Conservation (phyloP, 257 asterid species). For the Ilex asprella region DNA sequence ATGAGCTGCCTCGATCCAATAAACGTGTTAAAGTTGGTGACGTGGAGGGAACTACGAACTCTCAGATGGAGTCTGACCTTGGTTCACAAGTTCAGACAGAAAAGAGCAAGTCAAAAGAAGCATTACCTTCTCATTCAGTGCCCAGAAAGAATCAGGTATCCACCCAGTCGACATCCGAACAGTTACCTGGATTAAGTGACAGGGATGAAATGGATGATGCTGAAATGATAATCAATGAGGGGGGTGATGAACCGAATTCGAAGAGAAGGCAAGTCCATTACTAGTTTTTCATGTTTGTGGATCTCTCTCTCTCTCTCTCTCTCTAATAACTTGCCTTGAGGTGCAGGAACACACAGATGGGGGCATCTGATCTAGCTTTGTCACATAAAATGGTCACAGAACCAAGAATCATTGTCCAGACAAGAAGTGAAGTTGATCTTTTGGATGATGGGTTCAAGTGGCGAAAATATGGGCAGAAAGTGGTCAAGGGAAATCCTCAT, state of each 20-base stretch:
- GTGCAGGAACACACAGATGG: slow-evolving; percentile 44
- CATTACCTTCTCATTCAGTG: slow-evolving; percentile 16
- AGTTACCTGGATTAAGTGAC: too few species aligned
- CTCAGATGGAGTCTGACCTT: slow-evolving; percentile 19
- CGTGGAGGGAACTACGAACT: slow-evolving; percentile 17
- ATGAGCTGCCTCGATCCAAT: slow-evolving; percentile 51
- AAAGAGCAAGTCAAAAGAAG: slow-evolving; percentile 21
- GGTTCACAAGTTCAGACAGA: slow-evolving; percentile 23
- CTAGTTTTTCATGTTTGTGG: not conserved
- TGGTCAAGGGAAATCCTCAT: slow-evolving; percentile 82
- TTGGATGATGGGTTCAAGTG: slow-evolving; percentile 87
- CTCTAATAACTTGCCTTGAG: not conserved
- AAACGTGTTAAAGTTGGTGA: slow-evolving; percentile 42
- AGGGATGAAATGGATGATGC: slow-evolving; percentile 29
- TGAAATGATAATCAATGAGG: slow-evolving; percentile 38
- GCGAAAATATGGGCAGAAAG: slow-evolving; percentile 95
- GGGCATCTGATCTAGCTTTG: slow-evolving; percentile 31
- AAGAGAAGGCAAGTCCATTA: slow-evolving; percentile 58
- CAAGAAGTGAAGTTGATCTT: slow-evolving; percentile 88
- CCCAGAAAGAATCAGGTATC: slow-evolving; percentile 15
- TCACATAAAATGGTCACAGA: slow-evolving; percentile 65
- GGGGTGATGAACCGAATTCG: slow-evolving; percentile 53
- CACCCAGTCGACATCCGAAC: slow-evolving; percentile 8
- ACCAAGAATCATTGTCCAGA: slow-evolving; percentile 86
- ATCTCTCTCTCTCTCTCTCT: not conserved